Conservation (phyloP, 495 filamentous ascomycete genomes). For the Elaphomyces granulatus region DNA sequence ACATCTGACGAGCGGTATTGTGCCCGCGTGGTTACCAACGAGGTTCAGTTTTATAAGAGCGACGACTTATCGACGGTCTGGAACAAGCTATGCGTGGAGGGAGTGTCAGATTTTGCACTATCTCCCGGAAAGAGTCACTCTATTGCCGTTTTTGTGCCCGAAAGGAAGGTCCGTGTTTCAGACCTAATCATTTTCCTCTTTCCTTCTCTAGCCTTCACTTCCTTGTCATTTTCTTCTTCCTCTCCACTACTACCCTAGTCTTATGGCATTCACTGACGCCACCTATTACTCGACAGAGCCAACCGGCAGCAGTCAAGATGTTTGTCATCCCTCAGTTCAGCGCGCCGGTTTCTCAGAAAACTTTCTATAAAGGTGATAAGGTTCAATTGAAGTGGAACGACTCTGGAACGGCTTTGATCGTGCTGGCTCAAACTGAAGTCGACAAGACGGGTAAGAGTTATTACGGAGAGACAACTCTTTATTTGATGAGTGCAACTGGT, state of each 20-base stretch:
- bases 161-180: conserved; percentile 58
- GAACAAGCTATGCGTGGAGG: conserved; percentile 90
- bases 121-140: conserved; percentile 78
- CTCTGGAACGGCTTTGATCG: conserved; percentile 77
- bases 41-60: conserved; percentile 93
- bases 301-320: conserved; percentile 85
- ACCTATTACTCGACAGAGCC: no score
- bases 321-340: conserved; percentile 81
- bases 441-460: conserved; percentile 97
- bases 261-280: no score
- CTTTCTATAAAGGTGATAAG: conserved; percentile 97
- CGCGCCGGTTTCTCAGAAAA: conserved; percentile 81
- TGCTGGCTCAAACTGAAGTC: conserved; percentile 94
- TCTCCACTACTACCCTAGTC: no score
- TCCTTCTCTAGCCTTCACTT: no score
- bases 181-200: conserved; percentile 2
- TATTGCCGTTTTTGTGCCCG: conserved; percentile 84
- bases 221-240: no score
- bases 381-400: conserved; percentile 96
- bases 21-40: conserved; percentile 86
- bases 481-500: conserved; percentile 82
- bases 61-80: conserved; percentile 71
- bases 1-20: conserved; percentile 84
- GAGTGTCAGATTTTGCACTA: conserved; percentile 77
- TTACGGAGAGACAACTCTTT: conserved; percentile 96